Evolutionary conservation across 306 rosid genomes (phyloP).

Genomic region (Gynostemma pentaphyllum): DNA sequence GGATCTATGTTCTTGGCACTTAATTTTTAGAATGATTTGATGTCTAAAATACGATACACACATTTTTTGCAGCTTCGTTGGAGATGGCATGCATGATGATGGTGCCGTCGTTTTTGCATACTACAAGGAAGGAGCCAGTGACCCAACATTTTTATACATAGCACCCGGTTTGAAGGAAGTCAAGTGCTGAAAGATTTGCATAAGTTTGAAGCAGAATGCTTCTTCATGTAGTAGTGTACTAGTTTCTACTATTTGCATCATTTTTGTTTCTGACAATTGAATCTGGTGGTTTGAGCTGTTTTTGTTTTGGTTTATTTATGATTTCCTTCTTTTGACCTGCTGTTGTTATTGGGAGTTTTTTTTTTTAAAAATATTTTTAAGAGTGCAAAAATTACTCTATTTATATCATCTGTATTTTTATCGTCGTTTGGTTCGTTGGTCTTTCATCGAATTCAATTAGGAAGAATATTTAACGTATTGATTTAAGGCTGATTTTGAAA

Average conservation of each 20-base stretch:
- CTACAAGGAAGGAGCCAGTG: conserved; percentile 84
- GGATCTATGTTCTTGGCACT: background rate
- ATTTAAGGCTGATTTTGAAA: too few relatives aligned
- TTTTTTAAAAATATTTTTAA: background rate
- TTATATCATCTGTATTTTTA: background rate
- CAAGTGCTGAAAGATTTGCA: conserved; percentile 44
- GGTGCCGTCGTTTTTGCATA: conserved; percentile 63
- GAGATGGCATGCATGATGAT: conserved; percentile 92
- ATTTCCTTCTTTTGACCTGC: background rate
- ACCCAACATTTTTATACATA: conserved; percentile 81
- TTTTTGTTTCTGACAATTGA: background rate
- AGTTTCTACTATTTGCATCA: conserved; percentile 9
- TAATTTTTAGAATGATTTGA: background rate
- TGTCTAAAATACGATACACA: background rate
- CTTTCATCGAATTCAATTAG: too few relatives aligned
- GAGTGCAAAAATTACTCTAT: background rate
- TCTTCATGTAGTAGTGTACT: conserved; percentile 13
- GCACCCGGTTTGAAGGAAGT: conserved; percentile 73
- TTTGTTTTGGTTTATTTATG: background rate
- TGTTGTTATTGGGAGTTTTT: background rate
- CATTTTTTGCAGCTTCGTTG: conserved; percentile 67
- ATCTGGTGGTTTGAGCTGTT: conserved; percentile 7
- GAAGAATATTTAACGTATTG: too few relatives aligned
- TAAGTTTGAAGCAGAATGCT: conserved; percentile 9
- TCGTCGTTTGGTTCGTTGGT: too few relatives aligned